phyloP scores from a whole-genome alignment of 352 stramenopile genomes.

The Phytophthora idaei region DNA sequence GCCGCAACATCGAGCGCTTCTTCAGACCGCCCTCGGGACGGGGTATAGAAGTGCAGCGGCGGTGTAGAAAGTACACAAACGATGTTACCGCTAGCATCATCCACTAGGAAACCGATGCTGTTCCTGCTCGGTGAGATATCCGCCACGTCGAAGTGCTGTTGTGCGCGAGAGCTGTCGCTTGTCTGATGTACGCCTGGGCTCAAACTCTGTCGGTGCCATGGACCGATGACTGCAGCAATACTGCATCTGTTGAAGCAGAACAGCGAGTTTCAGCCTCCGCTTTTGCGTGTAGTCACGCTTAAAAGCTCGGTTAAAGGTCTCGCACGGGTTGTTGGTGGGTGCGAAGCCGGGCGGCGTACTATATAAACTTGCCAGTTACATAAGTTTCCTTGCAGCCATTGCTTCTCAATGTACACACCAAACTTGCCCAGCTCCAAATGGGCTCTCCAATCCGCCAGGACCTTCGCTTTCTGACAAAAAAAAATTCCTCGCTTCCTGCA shows the following conservation, averaged over 20 bases:
- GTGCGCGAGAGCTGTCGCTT: too few species aligned
- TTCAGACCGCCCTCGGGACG: not conserved
- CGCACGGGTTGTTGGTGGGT: not conserved
- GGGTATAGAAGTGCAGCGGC: not conserved
- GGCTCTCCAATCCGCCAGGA: not conserved
- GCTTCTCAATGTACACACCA: conserved; percentile 5
- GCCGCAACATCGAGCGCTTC: conserved; percentile 2
- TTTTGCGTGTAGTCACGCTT: not conserved
- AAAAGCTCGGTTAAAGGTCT: too few species aligned
- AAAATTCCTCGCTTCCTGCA: not conserved
- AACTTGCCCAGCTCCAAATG: not conserved
- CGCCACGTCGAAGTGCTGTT: too few species aligned
- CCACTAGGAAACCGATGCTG: conserved; percentile 3
- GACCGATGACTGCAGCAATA: too few species aligned
- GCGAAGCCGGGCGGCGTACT: conserved; percentile 1
- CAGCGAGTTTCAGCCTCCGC: not conserved
- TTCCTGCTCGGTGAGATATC: not conserved
- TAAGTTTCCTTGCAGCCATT: conserved; percentile 2
- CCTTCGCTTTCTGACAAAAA: not conserved
- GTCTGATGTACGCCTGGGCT: too few species aligned
- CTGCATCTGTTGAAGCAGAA: not conserved
- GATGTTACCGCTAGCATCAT: not conserved
- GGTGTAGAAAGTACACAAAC: not conserved
- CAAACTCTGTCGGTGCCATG: too few species aligned
- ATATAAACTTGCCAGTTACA: not conserved